Evolutionary conservation across 2,329 filamentous ascomycete genomes (phyloP).

Genomic region (Fonsecaea monophora): DNA sequence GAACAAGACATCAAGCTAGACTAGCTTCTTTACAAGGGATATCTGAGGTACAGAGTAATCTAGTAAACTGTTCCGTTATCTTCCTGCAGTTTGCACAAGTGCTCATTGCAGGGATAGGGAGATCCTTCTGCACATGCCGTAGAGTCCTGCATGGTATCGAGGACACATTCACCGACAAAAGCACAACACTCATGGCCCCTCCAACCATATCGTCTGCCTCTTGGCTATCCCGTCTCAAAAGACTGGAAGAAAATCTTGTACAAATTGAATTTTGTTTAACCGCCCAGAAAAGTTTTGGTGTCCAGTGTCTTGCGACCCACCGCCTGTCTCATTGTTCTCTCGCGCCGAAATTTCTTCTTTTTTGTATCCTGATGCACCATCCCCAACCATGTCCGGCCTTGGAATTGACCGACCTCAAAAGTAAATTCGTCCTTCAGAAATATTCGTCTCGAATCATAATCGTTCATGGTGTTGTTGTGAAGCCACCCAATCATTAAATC

Average conservation of each 20-base stretch:
- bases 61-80: neutral
- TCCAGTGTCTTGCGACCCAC: neutral
- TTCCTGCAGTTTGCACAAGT: neutral
- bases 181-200: neutral
- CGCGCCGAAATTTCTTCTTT: neutral
- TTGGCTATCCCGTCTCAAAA: neutral
- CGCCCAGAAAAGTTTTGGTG: neutral
- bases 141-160: neutral
- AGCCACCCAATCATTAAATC: constrained; percentile 33
- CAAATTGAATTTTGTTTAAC: neutral
- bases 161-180: neutral
- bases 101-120: neutral
- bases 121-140: neutral
- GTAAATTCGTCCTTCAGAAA: constrained; percentile 21
- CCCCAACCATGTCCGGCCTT: neutral
- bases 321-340: neutral
- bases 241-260: neutral
- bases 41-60: neutral
- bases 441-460: constrained; percentile 30
- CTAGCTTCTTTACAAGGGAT: constrained; percentile 1
- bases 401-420: constrained; percentile 1
- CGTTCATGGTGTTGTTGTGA: constrained; percentile 25
- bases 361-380: neutral
- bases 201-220: neutral
- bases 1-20: neutral